Conservation (phyloP, 208 protist genomes). For the Leishmania mexicana region DNA sequence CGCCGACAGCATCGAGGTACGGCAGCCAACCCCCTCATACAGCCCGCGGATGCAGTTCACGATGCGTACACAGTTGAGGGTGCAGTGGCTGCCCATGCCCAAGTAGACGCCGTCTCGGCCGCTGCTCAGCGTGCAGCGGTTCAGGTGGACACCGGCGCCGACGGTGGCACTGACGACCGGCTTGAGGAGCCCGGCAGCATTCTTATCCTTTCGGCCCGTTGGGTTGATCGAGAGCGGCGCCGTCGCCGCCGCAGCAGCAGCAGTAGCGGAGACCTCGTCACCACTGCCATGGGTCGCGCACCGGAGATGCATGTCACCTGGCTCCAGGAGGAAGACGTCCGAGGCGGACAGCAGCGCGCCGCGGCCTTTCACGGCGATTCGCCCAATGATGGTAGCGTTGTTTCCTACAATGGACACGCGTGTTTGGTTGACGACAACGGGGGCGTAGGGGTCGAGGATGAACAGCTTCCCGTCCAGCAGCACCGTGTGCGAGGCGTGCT, state of each 20-base stretch:
- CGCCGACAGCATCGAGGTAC: conserved; percentile 12
- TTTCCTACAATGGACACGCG: conserved; percentile 63
- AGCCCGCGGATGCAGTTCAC: conserved; percentile 63
- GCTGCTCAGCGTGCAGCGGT: conserved; percentile 48
- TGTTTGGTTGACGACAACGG: conserved; percentile 40
- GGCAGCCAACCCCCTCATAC: conserved; percentile 70
- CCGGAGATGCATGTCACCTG: conserved; percentile 18
- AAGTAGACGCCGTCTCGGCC: conserved; percentile 71
- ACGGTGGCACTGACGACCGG: conserved; percentile 51
- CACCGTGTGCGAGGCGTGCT: conserved; percentile 43
- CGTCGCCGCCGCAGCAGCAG: neutral
- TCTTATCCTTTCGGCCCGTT: neutral
- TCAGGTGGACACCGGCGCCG: conserved; percentile 37
- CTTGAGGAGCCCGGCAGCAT: conserved; percentile 1
- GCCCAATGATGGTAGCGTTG: conserved; percentile 50
- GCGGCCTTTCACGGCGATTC: conserved; percentile 32
- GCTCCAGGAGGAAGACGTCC: conserved; percentile 48
- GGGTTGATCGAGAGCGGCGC: conserved; percentile 1
- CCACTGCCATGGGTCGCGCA: neutral
- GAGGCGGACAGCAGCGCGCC: conserved; percentile 45
- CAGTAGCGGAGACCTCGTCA: neutral
- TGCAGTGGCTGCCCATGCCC: conserved; percentile 46
- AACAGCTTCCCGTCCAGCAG: conserved; percentile 49
- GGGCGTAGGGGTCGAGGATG: conserved; percentile 30
- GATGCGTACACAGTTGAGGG: conserved; percentile 31